Conservation (phyloP, 345 rosid species). For the Streptanthus diversifolius region DNA sequence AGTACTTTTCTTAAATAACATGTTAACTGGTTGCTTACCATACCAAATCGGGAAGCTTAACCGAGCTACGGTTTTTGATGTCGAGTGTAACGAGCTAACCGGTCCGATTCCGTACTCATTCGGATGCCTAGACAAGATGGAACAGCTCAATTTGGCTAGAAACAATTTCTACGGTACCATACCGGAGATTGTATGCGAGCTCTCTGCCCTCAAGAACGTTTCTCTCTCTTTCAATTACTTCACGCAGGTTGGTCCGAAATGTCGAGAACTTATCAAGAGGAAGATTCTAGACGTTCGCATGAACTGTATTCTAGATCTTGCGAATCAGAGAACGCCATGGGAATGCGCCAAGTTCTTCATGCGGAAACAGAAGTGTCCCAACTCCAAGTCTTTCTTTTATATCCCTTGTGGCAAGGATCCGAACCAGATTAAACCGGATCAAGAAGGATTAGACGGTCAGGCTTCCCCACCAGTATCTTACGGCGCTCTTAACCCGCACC, state of each 20-base stretch:
- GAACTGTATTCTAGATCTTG: conserved; percentile 69
- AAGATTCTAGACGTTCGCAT: conserved; percentile 58
- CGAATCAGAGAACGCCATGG: conserved; percentile 53
- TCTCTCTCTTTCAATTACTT: conserved; percentile 67
- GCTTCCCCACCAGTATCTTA: conserved; percentile 19
- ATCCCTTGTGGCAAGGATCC: conserved; percentile 45
- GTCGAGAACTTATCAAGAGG: conserved; percentile 46
- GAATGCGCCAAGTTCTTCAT: conserved; percentile 60
- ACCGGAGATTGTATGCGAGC: conserved; percentile 62
- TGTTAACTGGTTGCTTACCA: conserved; percentile 67
- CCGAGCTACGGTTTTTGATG: conserved; percentile 56
- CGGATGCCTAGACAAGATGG: conserved; percentile 59
- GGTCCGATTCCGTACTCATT: conserved; percentile 61
- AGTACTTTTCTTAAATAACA: conserved; percentile 63
- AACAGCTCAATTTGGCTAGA: conserved; percentile 61
- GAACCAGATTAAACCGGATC: conserved; percentile 6
- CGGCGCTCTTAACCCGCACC: conserved; percentile 11
- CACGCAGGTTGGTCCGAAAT: conserved; percentile 54
- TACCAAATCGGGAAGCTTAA: conserved; percentile 63
- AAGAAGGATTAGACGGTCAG: conserved; percentile 11
- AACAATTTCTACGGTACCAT: conserved; percentile 60
- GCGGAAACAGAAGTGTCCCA: conserved; percentile 48
- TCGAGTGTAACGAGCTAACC: conserved; percentile 52
- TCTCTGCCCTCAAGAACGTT: conserved; percentile 48
- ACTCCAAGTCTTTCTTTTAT: conserved; percentile 39